These are phyloP conservation scores for Nicotiana knightiana DNA, from an alignment of 257 asterid genomes.

Conservation along the genomic window DNA sequence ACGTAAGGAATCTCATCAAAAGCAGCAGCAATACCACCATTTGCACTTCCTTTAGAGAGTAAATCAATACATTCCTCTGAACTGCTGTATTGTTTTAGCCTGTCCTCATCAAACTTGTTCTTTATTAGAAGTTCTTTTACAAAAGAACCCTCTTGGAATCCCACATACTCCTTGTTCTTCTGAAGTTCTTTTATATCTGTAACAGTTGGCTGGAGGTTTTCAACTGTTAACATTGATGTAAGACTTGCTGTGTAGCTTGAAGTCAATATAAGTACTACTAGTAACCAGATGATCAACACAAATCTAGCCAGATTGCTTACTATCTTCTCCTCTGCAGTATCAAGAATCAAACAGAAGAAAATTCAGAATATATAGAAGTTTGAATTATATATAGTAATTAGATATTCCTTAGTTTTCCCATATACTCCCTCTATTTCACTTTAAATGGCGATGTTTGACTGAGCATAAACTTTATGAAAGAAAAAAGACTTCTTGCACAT, in stretches of 20 bases:
- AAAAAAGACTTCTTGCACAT: no score
- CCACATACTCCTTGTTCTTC: constrained; percentile 19
- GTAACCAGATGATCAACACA: no score
- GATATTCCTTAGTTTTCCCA: no score
- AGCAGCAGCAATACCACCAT: constrained; percentile 20
- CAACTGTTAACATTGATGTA: constrained; percentile 35
- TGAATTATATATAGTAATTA: background rate
- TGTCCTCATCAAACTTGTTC: constrained; percentile 10
- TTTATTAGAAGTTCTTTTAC: background rate
- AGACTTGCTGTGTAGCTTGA: no score
- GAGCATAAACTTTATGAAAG: no score
- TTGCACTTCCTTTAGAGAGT: constrained; percentile 15
- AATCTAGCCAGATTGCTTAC: background rate
- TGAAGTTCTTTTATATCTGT: constrained; percentile 12
- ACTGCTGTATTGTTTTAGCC: background rate
- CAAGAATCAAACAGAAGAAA: background rate
- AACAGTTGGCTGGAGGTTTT: constrained; percentile 29
- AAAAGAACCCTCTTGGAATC: constrained; percentile 11
- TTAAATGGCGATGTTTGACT: no score
- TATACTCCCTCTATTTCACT: no score
- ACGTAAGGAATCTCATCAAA: no score
- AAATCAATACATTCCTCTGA: background rate
- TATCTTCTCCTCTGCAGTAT: constrained; percentile 30
- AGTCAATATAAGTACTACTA: no score
- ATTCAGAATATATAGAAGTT: background rate